Base-by-base conservation (phyloP, 345 rosid genomes). In the Stellera chamaejasme region DNA sequence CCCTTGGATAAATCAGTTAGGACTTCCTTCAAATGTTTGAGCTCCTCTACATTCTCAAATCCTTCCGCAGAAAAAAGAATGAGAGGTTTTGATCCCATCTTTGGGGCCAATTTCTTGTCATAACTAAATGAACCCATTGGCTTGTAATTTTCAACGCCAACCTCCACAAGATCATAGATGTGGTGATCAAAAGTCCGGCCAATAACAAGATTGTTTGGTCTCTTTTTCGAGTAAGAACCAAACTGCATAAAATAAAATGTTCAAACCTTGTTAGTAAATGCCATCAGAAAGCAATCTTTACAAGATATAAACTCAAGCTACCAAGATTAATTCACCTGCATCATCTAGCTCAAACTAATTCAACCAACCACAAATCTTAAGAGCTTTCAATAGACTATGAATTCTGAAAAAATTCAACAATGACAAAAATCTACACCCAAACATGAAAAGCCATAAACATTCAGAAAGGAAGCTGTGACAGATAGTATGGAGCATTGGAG, bases 161-260 rank as follows among this genome's bases (percentile, higher is more conserved):
- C 90, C 76, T 93, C 99, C 6, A 93, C 82, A 41, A 89, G 86
- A 69, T 93, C 99, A 46, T 84, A 93, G 45, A 89, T 77, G 53
- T 81, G 86, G 63, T 89, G 83, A 73, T 93, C 92, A 28, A 82
- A 93, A 28, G 75, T 93, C 65, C 97, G 63, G 28, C 99, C 97
- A 12, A 93, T 71, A 25, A 93, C 78, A 50, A 93, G 88, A 72
- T 89, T 93, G 67, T 89, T 73, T 13, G 99, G 97, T 27, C 96
- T 78, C 69, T 93, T 93, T 88, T 87, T 93, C 15, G 97, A 57
- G 66, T 88, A 88, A 36, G 96, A 87, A 28, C 94, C 99, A 71
- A 74, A 89, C 97, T 89, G 78, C 76, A 66, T 59, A 57, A 6
- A 55, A 12, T 39, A 28, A 58, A 3, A 57, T 4, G 52, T 6